Evolutionary conservation across 2,329 filamentous ascomycete species (phyloP).

Genomic region (Penicillium sp.): DNA sequence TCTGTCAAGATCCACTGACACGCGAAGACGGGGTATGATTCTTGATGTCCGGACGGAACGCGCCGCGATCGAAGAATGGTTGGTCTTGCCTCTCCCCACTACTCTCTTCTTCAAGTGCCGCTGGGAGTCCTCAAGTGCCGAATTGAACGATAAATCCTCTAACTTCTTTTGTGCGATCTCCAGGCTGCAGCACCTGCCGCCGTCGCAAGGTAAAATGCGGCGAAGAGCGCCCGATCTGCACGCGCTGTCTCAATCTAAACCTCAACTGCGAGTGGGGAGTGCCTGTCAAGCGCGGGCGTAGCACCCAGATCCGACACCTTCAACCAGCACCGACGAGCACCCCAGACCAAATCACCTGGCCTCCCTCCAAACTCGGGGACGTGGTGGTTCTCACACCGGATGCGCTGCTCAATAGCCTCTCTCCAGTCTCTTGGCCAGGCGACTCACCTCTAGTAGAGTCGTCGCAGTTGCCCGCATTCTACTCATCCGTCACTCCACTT

Average conservation of each 20-base stretch:
- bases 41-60: conserved; percentile 39
- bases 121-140: background rate
- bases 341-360: conserved; percentile 11
- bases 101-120: conserved; percentile 4
- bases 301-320: conserved; percentile 28
- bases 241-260: conserved; percentile 33
- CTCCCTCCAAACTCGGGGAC: conserved; percentile 7
- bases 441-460: conserved; percentile 15
- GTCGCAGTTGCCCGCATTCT: conserved; percentile 15
- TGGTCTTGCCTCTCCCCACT: conserved; percentile 6
- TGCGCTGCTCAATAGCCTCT: conserved; percentile 13
- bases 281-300: conserved; percentile 30
- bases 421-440: conserved; percentile 21
- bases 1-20: conserved; percentile 3
- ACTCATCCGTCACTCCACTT: conserved; percentile 14
- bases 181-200: conserved; percentile 43
- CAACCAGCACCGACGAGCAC: conserved; percentile 24
- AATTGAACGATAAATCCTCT: background rate
- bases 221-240: conserved; percentile 37
- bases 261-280: conserved; percentile 39
- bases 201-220: conserved; percentile 40
- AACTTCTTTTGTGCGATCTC: background rate
- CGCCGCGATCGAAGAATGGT: conserved; percentile 45
- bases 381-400: conserved; percentile 13
- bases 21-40: conserved; percentile 15